phyloP scores from a whole-genome alignment of 305 asterid genomes.

The Fraxinus xanthoxyloides region DNA sequence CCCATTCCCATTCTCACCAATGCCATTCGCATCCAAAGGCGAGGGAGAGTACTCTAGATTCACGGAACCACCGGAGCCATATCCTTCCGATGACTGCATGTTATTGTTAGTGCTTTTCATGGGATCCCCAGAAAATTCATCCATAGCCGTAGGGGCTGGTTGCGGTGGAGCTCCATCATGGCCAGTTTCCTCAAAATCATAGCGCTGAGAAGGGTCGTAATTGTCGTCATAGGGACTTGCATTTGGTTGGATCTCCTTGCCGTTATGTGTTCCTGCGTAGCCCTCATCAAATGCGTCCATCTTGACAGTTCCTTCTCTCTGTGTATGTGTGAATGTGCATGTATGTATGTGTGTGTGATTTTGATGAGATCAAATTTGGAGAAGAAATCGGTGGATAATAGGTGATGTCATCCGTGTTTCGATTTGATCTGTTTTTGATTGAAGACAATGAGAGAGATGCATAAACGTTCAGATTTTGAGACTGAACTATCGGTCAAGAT shows the following conservation, averaged over 20 bases:
- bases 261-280: slow-evolving; percentile 24
- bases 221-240: slow-evolving; percentile 25
- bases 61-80: slow-evolving; percentile 36
- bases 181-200: slow-evolving; percentile 24
- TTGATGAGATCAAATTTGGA: slow-evolving; percentile 22
- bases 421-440: not conserved
- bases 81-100: slow-evolving; percentile 36
- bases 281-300: slow-evolving; percentile 63
- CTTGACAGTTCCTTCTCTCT: not conserved
- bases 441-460: not conserved
- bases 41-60: slow-evolving; percentile 18
- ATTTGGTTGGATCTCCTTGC: slow-evolving; percentile 35
- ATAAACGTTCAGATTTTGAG: not conserved
- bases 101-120: not conserved
- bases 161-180: slow-evolving; percentile 27
- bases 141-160: slow-evolving; percentile 13
- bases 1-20: slow-evolving; percentile 12
- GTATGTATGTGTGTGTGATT: not conserved
- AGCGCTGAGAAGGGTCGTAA: slow-evolving; percentile 13
- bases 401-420: slow-evolving; percentile 9
- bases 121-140: slow-evolving; percentile 32
- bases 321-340: not conserved
- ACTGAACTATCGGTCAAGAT: not conserved
- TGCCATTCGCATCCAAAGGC: slow-evolving; percentile 26
- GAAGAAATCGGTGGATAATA: slow-evolving; percentile 25